phyloP scores from a whole-genome alignment of 2,329 filamentous ascomycete species.

The Chalaropsis ovoidea region DNA sequence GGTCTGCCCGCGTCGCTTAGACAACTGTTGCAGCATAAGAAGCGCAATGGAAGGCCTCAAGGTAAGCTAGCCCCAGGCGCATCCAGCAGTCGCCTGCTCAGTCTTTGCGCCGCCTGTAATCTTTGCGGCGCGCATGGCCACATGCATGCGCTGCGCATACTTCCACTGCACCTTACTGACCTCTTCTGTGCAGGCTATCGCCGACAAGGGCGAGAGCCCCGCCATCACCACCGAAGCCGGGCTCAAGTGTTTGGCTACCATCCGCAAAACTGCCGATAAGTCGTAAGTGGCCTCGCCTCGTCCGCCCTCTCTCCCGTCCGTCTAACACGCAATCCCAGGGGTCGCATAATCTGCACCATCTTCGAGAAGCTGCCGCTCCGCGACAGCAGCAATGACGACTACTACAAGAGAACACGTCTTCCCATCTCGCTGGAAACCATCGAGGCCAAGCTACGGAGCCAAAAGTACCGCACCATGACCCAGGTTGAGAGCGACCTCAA shows the following conservation, averaged over 20 bases:
- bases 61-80: conserved; percentile 15
- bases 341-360: conserved; percentile 61
- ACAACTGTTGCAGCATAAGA: conserved; percentile 21
- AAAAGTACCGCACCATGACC: conserved; percentile 60
- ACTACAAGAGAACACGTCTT: conserved; percentile 66
- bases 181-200: conserved; percentile 32
- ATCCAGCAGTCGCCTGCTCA: background rate
- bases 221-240: conserved; percentile 64
- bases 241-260: conserved; percentile 60
- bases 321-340: conserved; percentile 39
- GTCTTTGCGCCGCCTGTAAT: background rate
- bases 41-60: conserved; percentile 20
- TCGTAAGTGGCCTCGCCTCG: conserved; percentile 46
- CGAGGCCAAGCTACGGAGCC: conserved; percentile 60
- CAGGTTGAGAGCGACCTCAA: conserved; percentile 77
- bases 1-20: conserved; percentile 3
- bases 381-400: conserved; percentile 52
- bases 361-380: conserved; percentile 63
- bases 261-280: conserved; percentile 70
- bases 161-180: conserved; percentile 30
- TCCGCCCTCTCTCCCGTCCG: conserved; percentile 1
- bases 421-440: conserved; percentile 70
- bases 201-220: conserved; percentile 47
- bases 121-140: conserved; percentile 1
- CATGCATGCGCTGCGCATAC: conserved; percentile 6